Conservation (phyloP, 495 filamentous ascomycete species). For the Cercophora newfieldiana region DNA sequence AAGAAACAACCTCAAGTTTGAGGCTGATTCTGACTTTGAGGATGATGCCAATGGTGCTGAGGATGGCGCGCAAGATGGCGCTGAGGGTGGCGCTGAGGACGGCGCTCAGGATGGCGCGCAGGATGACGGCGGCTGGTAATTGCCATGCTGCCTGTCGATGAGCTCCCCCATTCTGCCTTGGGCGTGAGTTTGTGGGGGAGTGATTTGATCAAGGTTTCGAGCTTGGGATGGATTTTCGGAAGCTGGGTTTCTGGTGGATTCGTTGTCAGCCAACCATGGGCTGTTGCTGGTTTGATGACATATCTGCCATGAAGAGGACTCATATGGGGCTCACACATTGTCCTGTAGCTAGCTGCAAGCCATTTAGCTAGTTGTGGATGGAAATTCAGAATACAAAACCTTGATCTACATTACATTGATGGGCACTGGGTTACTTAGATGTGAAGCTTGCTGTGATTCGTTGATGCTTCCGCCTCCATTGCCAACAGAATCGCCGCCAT, state of each 20-base stretch:
- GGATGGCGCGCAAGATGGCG: too few species aligned
- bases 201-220: background rate
- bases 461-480: too few species aligned
- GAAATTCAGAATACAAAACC: constrained; percentile 10
- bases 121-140: background rate
- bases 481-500: too few species aligned
- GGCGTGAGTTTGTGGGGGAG: background rate
- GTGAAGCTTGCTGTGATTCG: too few species aligned
- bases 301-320: background rate
- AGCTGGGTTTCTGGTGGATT: background rate
- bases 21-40: constrained; percentile 64
- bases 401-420: background rate
- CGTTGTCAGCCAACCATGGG: background rate
- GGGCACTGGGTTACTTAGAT: too few species aligned
- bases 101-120: background rate
- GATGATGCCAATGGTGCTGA: constrained; percentile 31
- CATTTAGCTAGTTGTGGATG: constrained; percentile 3
- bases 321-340: too few species aligned
- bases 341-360: background rate
- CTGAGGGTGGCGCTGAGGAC: too few species aligned
- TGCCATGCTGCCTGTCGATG: background rate
- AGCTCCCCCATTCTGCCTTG: background rate
- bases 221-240: constrained; percentile 4
- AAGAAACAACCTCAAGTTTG: constrained; percentile 53
- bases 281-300: background rate